Base-by-base conservation (phyloP, 2,329 filamentous ascomycete genomes). In the Mycosphaerella arachidis region DNA sequence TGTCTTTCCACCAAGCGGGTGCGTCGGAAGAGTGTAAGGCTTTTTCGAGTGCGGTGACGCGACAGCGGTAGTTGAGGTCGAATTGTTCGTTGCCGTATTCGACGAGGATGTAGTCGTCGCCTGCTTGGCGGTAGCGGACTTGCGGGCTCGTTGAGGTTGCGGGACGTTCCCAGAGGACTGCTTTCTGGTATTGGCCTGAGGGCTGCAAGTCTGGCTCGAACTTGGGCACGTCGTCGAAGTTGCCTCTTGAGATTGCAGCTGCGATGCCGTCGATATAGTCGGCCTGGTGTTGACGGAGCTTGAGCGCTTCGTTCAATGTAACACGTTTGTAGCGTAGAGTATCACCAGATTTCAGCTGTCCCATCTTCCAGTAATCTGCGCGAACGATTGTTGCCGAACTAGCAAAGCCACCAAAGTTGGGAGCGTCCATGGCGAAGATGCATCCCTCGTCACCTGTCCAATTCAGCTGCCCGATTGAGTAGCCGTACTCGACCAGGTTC, bases 361-460 rank as follows among this genome's bases (percentile, higher is more conserved):
- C 85, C 10, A 87, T 67, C 66, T 85, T 84, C 84, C 84, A 86
- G 66, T 81, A 78, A 54, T 86, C 84, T 1, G 79, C 83, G 59
- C 79, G 80, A 31, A 84, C 77, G 12, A 85, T 76, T 0, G 84
- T 86, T 1, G 80, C 79, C 12, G 77, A 80, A 33, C 79, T 83
- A 0, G 85, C 76, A 60, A 87, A 86, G 0, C 84, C 84, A 27
- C 37, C 84, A 59, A 86, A 80, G 63, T 86, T 83, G 0, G 84
- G 85, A 54, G 79, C 79, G 66, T 87, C 84, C 5, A 82, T 75
- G 0, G 83, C 79, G 53, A 87, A 85, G 18, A 87, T 80, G n/a
- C 82, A 82, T 1, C 82, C 79, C 37, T 83, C 82, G 59, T 86
- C 84, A 4, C 84, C 84, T 0, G 83, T 85, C 79, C 81, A 87